Evolutionary conservation across 192 early-diverging fungal species (phyloP).

Genomic region (Podila minutissima): DNA sequence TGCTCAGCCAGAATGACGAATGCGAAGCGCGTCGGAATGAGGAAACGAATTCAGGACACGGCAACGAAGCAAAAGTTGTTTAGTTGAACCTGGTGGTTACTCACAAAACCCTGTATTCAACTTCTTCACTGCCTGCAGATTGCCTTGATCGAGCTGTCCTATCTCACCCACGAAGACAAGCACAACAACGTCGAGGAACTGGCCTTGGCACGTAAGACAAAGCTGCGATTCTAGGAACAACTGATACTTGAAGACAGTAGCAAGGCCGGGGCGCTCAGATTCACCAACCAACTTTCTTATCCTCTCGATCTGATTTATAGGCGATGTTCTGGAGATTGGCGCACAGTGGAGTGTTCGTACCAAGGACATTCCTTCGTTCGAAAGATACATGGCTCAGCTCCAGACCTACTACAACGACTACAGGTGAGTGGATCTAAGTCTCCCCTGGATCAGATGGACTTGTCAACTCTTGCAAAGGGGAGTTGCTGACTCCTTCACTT

Average conservation of each 20-base stretch:
- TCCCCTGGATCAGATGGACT: neutral
- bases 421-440: slow-evolving; percentile 53
- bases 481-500: neutral
- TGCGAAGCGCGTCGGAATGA: neutral
- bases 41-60: neutral
- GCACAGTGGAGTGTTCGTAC: slow-evolving; percentile 87
- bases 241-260: neutral
- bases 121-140: slow-evolving; percentile 34
- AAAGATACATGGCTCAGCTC: slow-evolving; percentile 94
- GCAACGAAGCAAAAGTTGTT: neutral
- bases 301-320: slow-evolving; percentile 48
- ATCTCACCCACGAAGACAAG: slow-evolving; percentile 55
- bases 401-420: slow-evolving; percentile 89
- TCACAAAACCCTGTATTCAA: neutral
- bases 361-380: slow-evolving; percentile 93
- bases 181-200: slow-evolving; percentile 51
- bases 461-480: neutral
- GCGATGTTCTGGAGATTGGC: slow-evolving; percentile 90
- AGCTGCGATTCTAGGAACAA: neutral
- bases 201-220: slow-evolving; percentile 47
- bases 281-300: neutral
- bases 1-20: neutral
- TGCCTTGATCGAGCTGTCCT: slow-evolving; percentile 58
- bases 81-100: neutral
- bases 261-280: neutral